Evolutionary conservation across 352 stramenopile genomes (phyloP).

Genomic region (Pythium rhizo-oryzae): DNA sequence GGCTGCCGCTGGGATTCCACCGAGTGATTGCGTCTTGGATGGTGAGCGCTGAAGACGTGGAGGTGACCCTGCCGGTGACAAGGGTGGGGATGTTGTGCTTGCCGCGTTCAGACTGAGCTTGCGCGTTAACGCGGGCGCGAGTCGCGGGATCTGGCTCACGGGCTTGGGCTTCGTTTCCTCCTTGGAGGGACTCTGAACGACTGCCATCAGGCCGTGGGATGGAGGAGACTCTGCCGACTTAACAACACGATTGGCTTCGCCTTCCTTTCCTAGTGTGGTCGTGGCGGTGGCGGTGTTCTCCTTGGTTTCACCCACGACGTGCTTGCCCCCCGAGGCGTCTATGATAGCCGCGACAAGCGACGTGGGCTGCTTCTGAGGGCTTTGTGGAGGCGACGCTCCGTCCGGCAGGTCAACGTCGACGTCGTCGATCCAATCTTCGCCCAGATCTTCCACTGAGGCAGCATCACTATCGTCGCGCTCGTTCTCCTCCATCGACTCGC

Average conservation of each 20-base stretch:
- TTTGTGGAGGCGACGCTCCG: not conserved
- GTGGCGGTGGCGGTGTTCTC: too few relatives aligned
- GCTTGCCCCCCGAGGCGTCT: not conserved
- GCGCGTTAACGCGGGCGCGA: constrained; percentile 11
- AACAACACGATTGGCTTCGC: too few relatives aligned
- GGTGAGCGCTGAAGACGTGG: constrained; percentile 9
- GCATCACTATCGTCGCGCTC: constrained; percentile 1
- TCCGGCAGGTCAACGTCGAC: constrained; percentile 23
- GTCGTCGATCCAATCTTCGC: constrained; percentile 17
- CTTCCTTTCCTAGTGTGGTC: too few relatives aligned
- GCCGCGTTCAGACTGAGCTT: constrained; percentile 11
- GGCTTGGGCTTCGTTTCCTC: not conserved
- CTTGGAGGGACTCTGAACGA: not conserved
- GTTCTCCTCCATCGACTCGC: not conserved
- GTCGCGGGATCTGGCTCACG: constrained; percentile 15
- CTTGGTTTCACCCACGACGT: too few relatives aligned
- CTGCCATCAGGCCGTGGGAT: too few relatives aligned
- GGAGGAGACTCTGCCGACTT: not conserved
- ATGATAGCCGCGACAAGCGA: not conserved
- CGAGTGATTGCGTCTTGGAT: constrained; percentile 7
- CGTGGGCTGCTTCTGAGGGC: not conserved
- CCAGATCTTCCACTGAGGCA: not conserved
- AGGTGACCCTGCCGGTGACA: not conserved
- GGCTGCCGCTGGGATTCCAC: not conserved
- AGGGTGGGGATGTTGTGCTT: not conserved